Percentiles rank a stretch among this genome's conserved stretches.
These are phyloP conservation scores for Ambrosia trifida DNA, from an alignment of 129 eudicot genomes.

Conservation along the genomic window DNA sequence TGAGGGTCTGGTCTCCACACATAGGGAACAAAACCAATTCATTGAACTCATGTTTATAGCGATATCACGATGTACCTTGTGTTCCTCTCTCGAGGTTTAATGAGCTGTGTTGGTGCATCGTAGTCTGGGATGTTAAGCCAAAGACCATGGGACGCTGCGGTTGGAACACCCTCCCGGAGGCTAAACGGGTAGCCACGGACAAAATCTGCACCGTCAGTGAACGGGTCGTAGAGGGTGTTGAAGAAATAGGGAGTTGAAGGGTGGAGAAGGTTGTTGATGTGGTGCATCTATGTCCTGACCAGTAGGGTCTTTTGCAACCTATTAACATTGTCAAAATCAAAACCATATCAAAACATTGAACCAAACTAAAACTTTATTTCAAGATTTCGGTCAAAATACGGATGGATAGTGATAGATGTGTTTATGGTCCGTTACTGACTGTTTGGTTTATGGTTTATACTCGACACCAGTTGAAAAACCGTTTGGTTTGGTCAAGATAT, in stretches of 20 bases:
- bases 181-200: slow-evolving; percentile 96
- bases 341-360: neutral
- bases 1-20: slow-evolving; percentile 84
- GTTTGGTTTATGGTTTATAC: too few relatives aligned
- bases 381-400: too few relatives aligned
- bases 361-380: neutral
- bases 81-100: slow-evolving; percentile 86
- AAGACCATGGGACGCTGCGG: slow-evolving; percentile 84
- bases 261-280: slow-evolving; percentile 74
- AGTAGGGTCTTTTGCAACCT: slow-evolving; percentile 87
- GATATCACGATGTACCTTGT: slow-evolving; percentile 40
- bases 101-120: slow-evolving; percentile 87
- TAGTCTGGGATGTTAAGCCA: slow-evolving; percentile 94
- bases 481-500: too few relatives aligned
- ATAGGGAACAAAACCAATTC: slow-evolving; percentile 60
- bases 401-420: too few relatives aligned
- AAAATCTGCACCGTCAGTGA: slow-evolving; percentile 75
- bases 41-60: neutral
- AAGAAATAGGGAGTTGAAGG: slow-evolving; percentile 91
- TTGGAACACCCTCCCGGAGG: slow-evolving; percentile 91
- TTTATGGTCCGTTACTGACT: too few relatives aligned
- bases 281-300: slow-evolving; percentile 88
- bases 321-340: neutral
- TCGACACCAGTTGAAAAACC: too few relatives aligned
- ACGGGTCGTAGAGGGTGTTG: slow-evolving; percentile 91